phyloP scores from a whole-genome alignment of 768 basidiomycete genomes.

The Auricularia auricula-judae region DNA sequence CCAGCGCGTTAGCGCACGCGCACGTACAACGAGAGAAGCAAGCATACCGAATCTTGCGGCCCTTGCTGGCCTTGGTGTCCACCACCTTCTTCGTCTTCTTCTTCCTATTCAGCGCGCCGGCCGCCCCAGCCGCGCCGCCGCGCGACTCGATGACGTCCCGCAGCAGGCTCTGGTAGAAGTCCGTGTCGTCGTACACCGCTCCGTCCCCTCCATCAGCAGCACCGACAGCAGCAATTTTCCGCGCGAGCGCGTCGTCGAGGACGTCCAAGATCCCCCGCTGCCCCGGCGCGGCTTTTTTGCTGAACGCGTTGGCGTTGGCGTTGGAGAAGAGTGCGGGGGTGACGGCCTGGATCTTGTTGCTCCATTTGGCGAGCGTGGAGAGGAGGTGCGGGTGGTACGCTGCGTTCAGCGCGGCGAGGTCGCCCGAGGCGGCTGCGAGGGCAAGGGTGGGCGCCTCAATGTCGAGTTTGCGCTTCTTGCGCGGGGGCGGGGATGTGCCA shows the following conservation, averaged over 20 bases:
- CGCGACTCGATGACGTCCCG: conserved; percentile 80
- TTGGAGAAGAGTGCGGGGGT: conserved; percentile 64
- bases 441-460: conserved; percentile 8
- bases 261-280: conserved; percentile 47
- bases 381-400: conserved; percentile 61
- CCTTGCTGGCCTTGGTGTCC: conserved; percentile 95
- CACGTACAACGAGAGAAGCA: background rate
- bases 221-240: conserved; percentile 21
- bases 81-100: conserved; percentile 64
- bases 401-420: conserved; percentile 37
- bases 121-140: conserved; percentile 17
- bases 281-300: conserved; percentile 58
- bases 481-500: conserved; percentile 19
- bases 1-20: background rate
- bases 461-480: conserved; percentile 23
- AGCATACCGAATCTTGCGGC: conserved; percentile 74
- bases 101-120: conserved; percentile 49
- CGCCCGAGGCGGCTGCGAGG: conserved; percentile 33
- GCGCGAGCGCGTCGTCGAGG: conserved; percentile 24
- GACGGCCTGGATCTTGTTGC: conserved; percentile 88
- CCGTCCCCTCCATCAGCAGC: conserved; percentile 16
- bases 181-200: conserved; percentile 71
- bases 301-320: conserved; percentile 63
- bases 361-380: conserved; percentile 87
- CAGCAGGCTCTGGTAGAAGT: conserved; percentile 88